phyloP scores from a whole-genome alignment of 2,329 filamentous ascomycete genomes.

The Arthrinium puccinioides region DNA sequence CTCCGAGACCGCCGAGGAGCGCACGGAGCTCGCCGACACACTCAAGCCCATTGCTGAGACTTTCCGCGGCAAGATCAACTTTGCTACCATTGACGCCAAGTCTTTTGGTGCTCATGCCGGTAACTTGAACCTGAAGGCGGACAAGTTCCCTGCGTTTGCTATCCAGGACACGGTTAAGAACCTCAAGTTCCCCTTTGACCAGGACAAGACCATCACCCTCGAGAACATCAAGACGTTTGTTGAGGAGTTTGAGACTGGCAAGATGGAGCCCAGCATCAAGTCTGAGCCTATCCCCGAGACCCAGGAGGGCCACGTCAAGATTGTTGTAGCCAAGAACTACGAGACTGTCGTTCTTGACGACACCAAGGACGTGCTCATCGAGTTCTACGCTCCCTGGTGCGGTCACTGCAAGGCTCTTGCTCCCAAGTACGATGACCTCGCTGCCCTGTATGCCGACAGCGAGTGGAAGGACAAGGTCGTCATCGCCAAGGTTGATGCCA shows the following conservation, averaged over 20 bases:
- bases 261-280: conserved; percentile 94
- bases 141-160: conserved; percentile 94
- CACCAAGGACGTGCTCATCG: conserved; percentile 91
- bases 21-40: conserved; percentile 64
- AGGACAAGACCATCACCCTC: conserved; percentile 69
- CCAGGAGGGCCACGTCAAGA: conserved; percentile 80
- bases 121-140: conserved; percentile 94
- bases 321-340: conserved; percentile 92
- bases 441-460: conserved; percentile 65
- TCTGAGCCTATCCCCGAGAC: conserved; percentile 93
- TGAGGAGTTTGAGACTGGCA: conserved; percentile 75
- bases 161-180: conserved; percentile 96
- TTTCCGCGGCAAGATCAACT: conserved; percentile 92
- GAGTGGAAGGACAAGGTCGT: conserved; percentile 77
- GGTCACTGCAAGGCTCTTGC: conserved; percentile 99
- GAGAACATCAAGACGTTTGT: conserved; percentile 73
- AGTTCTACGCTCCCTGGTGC: conserved; percentile 99
- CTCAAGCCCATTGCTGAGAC: conserved; percentile 85
- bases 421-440: conserved; percentile 94
- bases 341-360: conserved; percentile 85
- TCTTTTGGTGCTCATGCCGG: conserved; percentile 87
- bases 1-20: conserved; percentile 85
- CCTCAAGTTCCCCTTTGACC: conserved; percentile 92
- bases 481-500: conserved; percentile 97
- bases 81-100: conserved; percentile 94